Evolutionary conservation across 2,329 filamentous ascomycete species (phyloP), one percentile per base, ranked within the genome.

Genomic region (Botryotinia calthae): DNA sequence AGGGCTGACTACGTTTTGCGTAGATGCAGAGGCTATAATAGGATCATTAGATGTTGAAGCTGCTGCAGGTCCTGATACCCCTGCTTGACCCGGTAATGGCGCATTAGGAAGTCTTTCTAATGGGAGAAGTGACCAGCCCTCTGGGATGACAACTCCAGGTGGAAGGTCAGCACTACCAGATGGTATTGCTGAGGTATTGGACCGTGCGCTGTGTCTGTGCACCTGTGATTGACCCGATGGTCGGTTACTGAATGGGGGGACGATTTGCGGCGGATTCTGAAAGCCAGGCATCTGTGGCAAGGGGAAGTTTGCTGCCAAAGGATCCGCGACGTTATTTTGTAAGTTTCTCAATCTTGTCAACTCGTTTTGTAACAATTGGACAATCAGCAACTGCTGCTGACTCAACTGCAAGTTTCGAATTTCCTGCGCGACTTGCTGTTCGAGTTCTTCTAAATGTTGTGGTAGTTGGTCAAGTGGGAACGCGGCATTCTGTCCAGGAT

Each of bases 341-440:
- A 74, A 79, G 37, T 72, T 72, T 67, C 91, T 89, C 71, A 95
- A 84, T 74, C 91, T 87, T 48, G 87, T 84, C 67, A 96, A 81
- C 80, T 96, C 93, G 31, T 84, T 82, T 74, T 92, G 87, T 74
- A 96, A 84, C 25, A 89, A 83, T 70, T 90, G 87, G n/a, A 94
- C 83, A n/a, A 88, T 83, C 65, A 89, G 86, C 7, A 95, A 80
- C 79, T 96, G 92, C 48, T 90, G 87, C 68, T 92, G 87, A 25
- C 89, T 88, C 48, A 87, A 79, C 63, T 90, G 87, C 28, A 95
- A 83, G 59, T 83, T 84, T 64, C 87, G 85, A 48, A 93, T 85
- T 78, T 95, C 91, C 72, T 89, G 87, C 76, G 90, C 85, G 37
- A 96, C 85, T 71, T 92, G 88, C 71, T 90, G 87, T 76, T 94